Base-by-base conservation (phyloP, 345 rosid species). In the Mercurialis annua region DNA sequence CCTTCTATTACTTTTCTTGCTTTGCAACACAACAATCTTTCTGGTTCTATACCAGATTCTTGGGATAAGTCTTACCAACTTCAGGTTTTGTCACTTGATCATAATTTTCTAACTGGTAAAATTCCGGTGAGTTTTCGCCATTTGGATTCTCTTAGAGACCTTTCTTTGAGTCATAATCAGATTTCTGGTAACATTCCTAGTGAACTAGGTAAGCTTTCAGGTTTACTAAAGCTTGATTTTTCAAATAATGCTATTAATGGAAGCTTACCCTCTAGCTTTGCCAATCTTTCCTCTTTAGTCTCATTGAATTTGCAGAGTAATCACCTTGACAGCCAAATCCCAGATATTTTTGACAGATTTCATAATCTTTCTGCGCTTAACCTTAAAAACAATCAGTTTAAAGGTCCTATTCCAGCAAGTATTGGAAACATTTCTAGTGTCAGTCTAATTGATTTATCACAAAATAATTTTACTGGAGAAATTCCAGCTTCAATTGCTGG, bases 201-300 rank as follows among this genome's bases (percentile, higher is more conserved):
- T 54, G 90, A 86, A 60, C 60, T 81, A 1, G 89, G 94, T 40
- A 68, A 43, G 15, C 81, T 90, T 29, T 66, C 76, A 21, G 62
- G 66, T 61, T 85, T 93, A 3, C 85, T 81, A 15, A 83, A 62
- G 59, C 74, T 93, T 36, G 96, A 89, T 80, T 73, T 93, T 4
- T 93, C 97, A 17, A 76, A 75, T 80, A 93, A 93, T 72, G 80
- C 79, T 56, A 75, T 93, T 44, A 83, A 77, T 82, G 98, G 92
- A 33, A 85, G 81, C 75, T 73, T 92, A 49, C 98, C 97, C 17
- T 64, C 67, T 18, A 71, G 84, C 57, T 79, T 92, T 74, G 71
- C 80, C 69, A 78, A 82, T 58, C 80, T 86, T 0, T 73, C 87
- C 52, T 86, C 96, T 46, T 81, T 90, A 30, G 78, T 58, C 58